Conservation (phyloP, 140 eudicot genomes). For the Anethum foeniculum region DNA sequence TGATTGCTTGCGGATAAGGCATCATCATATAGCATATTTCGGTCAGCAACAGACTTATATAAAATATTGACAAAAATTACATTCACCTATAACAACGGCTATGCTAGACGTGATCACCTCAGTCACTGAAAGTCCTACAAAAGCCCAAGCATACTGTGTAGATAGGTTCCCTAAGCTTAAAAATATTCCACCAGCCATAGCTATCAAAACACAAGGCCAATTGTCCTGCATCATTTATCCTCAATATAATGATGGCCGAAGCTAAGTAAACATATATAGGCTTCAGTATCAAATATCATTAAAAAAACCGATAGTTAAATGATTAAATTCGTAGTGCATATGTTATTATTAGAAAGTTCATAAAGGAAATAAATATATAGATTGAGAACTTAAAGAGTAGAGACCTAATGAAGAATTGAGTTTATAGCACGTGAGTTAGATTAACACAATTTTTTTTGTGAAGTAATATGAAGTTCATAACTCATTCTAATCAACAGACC, state of each 20-base stretch:
- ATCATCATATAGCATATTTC: not conserved
- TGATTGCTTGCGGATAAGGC: not conserved
- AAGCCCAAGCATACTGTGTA: slow-evolving; percentile 11
- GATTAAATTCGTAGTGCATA: not conserved
- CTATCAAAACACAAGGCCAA: slow-evolving; percentile 4
- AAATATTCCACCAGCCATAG: slow-evolving; percentile 8
- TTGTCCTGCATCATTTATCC: slow-evolving; percentile 7
- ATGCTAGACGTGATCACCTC: slow-evolving; percentile 5
- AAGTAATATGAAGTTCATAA: not conserved
- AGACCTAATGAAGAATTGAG: not conserved
- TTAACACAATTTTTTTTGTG: no score
- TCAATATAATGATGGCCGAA: not conserved
- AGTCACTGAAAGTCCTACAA: slow-evolving; percentile 9
- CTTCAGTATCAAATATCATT: not conserved
- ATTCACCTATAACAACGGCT: not conserved
- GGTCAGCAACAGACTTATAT: not conserved
- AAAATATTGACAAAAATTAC: not conserved
- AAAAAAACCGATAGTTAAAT: not conserved
- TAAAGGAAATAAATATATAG: not conserved
- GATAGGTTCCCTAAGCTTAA: slow-evolving; percentile 5
- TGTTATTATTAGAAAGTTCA: not conserved
- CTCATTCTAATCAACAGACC: not conserved
- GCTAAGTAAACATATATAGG: not conserved
- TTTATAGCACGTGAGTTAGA: no score
- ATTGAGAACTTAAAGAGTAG: not conserved